These are phyloP conservation scores for Nowakowskiella sp. DNA, from an alignment of 192 early-diverging fungal species.

Conservation along the genomic window DNA sequence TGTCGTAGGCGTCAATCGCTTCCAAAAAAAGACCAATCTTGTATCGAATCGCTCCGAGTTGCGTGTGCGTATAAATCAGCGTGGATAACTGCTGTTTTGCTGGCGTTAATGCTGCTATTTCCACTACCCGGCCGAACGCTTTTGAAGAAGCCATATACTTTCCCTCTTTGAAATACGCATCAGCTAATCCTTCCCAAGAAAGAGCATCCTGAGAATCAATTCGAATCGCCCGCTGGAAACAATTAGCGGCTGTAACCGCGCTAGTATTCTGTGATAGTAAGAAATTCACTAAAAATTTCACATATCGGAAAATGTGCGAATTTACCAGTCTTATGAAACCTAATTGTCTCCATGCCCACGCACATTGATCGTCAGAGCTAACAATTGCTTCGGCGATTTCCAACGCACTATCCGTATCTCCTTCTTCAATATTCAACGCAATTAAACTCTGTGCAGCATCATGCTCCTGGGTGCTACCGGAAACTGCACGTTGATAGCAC, in stretches of 20 bases:
- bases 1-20: conserved; percentile 16
- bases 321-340: conserved; percentile 66
- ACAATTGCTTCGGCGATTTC: conserved; percentile 37
- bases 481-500: conserved; percentile 76
- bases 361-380: conserved; percentile 32
- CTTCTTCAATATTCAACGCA: conserved; percentile 49
- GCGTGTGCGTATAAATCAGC: conserved; percentile 25
- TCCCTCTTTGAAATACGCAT: conserved; percentile 51
- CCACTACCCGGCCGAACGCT: conserved; percentile 62
- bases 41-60: conserved; percentile 15
- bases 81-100: background rate
- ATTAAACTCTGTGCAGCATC: conserved; percentile 59
- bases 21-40: conserved; percentile 29
- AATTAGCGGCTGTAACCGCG: too few species aligned
- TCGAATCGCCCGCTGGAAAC: conserved; percentile 79
- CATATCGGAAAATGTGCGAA: background rate
- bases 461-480: conserved; percentile 55
- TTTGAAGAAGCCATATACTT: conserved; percentile 72
- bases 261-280: conserved; percentile 57
- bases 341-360: conserved; percentile 73
- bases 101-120: conserved; percentile 36
- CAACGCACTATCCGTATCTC: conserved; percentile 37
- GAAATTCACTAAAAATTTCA: background rate
- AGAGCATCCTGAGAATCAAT: conserved; percentile 50
- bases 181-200: conserved; percentile 44